These are phyloP conservation scores for Reticulascus tulasneorum DNA, from an alignment of 2,329 filamentous ascomycete genomes.

Conservation along the genomic window DNA sequence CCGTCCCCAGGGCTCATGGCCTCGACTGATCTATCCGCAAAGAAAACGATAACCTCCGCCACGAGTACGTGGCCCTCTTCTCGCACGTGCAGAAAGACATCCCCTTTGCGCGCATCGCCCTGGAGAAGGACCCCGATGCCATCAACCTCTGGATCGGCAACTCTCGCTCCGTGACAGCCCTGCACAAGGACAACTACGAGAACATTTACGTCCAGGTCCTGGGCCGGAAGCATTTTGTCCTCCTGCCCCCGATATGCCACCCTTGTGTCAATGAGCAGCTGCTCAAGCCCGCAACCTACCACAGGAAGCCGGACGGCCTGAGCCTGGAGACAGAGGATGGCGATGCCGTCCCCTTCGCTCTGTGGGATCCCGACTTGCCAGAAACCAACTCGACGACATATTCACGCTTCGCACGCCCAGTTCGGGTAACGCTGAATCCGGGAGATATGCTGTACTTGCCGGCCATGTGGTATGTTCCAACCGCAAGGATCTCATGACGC, in stretches of 20 bases:
- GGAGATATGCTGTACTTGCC: conserved; percentile 83
- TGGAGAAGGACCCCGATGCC: conserved; percentile 62
- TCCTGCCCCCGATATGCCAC: conserved; percentile 68
- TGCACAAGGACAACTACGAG: conserved; percentile 83
- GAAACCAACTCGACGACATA: conserved; percentile 48
- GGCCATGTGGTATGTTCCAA: conserved; percentile 73
- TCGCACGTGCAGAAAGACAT: conserved; percentile 60
- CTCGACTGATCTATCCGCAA: neutral
- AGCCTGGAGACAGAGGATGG: conserved; percentile 23
- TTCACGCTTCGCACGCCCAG: conserved; percentile 54
- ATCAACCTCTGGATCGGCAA: conserved; percentile 83
- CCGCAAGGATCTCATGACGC: no score
- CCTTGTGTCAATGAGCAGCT: conserved; percentile 63
- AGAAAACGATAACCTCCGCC: conserved; percentile 78
- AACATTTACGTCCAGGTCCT: conserved; percentile 77
- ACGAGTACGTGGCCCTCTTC: conserved; percentile 65
- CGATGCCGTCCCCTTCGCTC: conserved; percentile 59
- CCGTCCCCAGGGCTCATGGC: neutral
- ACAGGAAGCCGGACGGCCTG: conserved; percentile 28
- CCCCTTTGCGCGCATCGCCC: conserved; percentile 69
- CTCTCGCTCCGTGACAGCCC: conserved; percentile 61
- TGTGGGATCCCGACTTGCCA: conserved; percentile 68
- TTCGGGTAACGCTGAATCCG: conserved; percentile 64
- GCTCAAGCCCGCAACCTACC: conserved; percentile 58
- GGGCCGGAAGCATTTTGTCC: conserved; percentile 69